Base-by-base conservation (phyloP, 2,329 filamentous ascomycete genomes). In the Alternaria sp. region DNA sequence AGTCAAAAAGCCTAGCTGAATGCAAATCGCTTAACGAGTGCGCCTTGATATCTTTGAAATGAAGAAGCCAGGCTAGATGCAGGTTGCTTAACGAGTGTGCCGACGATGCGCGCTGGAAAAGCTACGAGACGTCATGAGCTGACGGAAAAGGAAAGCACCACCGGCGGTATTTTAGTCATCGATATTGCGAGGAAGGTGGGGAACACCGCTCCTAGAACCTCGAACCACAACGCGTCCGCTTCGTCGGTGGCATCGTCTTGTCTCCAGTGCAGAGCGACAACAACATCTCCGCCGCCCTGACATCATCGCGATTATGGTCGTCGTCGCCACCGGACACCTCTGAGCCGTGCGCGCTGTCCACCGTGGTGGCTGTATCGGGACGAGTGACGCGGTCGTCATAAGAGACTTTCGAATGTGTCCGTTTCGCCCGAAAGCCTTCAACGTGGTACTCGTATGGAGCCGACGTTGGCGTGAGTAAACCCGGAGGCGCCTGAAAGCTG, bases 271-370 rank as follows among this genome's bases (percentile, higher is more conserved):
- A 68, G 11, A 82, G 69, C 46, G 73, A 71, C 55, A 81, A 61
- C 60, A 83, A 66, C 54, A 74, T 63, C 64, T 77, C 66, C 4
- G 81, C 81, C 15, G 80, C 81, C 21, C 76, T 74, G 7, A 79
- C 60, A 12, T 81, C 78, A 18, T 64, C 60, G 55, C 53, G 46
- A 58, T 61, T 60, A 45, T 64, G 59, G 30, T 53, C 45, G 4
- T 60, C 55, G n/a, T 67, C 64, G 14, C 59, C 57, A 43, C 28
- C 50, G 21, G 28, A 43, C 25, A 60, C 41, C 8, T 46, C 56
- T 6, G 47, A 37, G n/a, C 55, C 60, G 15, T 51, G 25, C 6
- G 62, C 60, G 45, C 55, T 61, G 11, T 64, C 61, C 10, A 57
- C 37, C 9, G 59, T 63, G 14, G 43, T 46, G 11, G 57, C 58